Evolutionary conservation across 2,329 filamentous ascomycete species (phyloP).

Genomic region (Aureobasidium sp.): DNA sequence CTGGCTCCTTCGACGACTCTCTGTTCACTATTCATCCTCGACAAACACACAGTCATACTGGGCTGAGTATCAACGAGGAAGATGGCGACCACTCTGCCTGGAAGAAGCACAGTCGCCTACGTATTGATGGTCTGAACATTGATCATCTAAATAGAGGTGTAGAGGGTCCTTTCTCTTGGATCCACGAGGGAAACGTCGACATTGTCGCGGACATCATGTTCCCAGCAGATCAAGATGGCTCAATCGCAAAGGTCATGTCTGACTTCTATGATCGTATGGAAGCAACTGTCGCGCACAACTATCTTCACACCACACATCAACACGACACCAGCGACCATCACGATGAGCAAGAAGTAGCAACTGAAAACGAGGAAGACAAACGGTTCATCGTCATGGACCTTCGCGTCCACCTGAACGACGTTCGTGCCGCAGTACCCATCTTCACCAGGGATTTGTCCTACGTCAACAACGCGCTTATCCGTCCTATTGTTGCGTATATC

Average conservation of each 20-base stretch:
- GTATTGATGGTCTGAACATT: slow-evolving; percentile 88
- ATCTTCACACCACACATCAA: slow-evolving; percentile 30
- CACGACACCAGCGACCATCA: slow-evolving; percentile 19
- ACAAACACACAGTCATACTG: slow-evolving; percentile 73
- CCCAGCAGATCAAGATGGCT: slow-evolving; percentile 76
- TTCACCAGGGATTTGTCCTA: slow-evolving; percentile 91
- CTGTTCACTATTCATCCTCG: slow-evolving; percentile 94
- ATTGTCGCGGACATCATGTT: slow-evolving; percentile 96
- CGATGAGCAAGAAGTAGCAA: slow-evolving; percentile 14
- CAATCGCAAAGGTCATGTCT: slow-evolving; percentile 88
- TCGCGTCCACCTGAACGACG: slow-evolving; percentile 89
- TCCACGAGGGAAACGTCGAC: slow-evolving; percentile 92
- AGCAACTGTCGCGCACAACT: slow-evolving; percentile 75
- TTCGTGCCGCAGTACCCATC: slow-evolving; percentile 83
- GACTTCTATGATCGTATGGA: slow-evolving; percentile 96
- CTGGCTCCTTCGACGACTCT: slow-evolving; percentile 88
- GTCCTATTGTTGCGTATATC: slow-evolving; percentile 96
- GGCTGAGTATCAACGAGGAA: slow-evolving; percentile 48
- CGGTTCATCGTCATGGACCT: slow-evolving; percentile 89
- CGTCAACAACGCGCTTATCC: slow-evolving; percentile 88
- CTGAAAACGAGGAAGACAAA: slow-evolving; percentile 45
- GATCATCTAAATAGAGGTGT: slow-evolving; percentile 93
- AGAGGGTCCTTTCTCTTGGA: slow-evolving; percentile 96
- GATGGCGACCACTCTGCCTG: slow-evolving; percentile 62
- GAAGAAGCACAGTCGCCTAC: slow-evolving; percentile 91